phyloP scores from a whole-genome alignment of 2,329 filamentous ascomycete species.

The Penicillium sp. region DNA sequence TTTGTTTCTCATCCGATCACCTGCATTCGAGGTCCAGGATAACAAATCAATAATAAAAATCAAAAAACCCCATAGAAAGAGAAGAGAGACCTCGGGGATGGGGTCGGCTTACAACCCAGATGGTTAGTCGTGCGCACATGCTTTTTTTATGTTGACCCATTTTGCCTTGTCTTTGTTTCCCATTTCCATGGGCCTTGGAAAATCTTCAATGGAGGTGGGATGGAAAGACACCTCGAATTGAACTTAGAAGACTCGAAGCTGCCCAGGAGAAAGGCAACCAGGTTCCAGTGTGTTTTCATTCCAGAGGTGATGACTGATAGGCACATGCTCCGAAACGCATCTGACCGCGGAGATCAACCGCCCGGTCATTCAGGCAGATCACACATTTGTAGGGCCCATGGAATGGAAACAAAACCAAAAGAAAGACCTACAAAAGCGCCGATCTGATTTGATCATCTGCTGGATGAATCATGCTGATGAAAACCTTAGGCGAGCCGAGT shows the following conservation, averaged over 20 bases:
- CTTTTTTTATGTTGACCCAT: constrained; percentile 5
- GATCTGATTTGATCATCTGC: constrained; percentile 12
- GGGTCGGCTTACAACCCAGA: constrained; percentile 38
- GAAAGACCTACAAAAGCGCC: constrained; percentile 1
- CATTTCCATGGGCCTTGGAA: constrained; percentile 13
- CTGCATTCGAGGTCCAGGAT: background rate
- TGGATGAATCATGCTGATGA: constrained; percentile 20
- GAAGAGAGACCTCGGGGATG: constrained; percentile 25
- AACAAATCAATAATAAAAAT: background rate
- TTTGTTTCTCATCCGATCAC: constrained; percentile 4
- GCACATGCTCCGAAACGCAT: constrained; percentile 13
- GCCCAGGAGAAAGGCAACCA: background rate
- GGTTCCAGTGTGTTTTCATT: background rate
- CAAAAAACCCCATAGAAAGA: background rate
- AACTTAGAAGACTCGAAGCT: background rate
- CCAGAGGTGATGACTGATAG: background rate
- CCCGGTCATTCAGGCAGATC: constrained; percentile 21
- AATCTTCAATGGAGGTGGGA: constrained; percentile 2
- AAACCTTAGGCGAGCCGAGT: constrained; percentile 38
- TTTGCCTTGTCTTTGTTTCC: constrained; percentile 16
- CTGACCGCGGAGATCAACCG: constrained; percentile 18
- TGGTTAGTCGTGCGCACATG: constrained; percentile 37
- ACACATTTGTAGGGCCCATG: constrained; percentile 19
- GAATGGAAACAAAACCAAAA: constrained; percentile 7
- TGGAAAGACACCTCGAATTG: background rate